Percentiles rank a stretch among this genome's conserved stretches.
phyloP scores from a whole-genome alignment of 352 stramenopile genomes.

The Pythium vanterpoolii region DNA sequence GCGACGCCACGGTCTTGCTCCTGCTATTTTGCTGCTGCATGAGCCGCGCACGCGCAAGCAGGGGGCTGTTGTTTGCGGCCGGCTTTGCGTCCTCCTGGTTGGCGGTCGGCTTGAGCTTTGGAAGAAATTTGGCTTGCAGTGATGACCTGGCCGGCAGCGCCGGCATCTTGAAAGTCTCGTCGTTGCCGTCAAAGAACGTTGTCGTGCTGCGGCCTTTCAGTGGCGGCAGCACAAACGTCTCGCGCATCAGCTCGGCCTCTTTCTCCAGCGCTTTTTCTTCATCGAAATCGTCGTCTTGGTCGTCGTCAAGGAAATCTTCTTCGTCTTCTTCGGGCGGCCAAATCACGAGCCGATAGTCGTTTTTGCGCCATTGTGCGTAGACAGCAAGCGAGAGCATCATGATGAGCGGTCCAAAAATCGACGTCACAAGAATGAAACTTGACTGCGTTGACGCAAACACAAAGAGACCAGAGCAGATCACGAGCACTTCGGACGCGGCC shows the following conservation, averaged over 20 bases:
- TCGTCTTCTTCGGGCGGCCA: constrained; percentile 81
- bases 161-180: constrained; percentile 82
- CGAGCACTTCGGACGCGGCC: constrained; percentile 68
- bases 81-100: neutral
- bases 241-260: constrained; percentile 67
- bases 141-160: constrained; percentile 52
- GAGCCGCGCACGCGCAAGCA: constrained; percentile 16
- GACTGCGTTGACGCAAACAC: constrained; percentile 75
- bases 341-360: constrained; percentile 81
- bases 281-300: constrained; percentile 57
- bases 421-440: constrained; percentile 76
- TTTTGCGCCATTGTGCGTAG: constrained; percentile 73
- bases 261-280: constrained; percentile 68
- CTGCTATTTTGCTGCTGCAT: constrained; percentile 23
- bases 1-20: constrained; percentile 1
- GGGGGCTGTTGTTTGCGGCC: constrained; percentile 8
- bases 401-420: constrained; percentile 70
- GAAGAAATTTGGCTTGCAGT: constrained; percentile 24
- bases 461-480: constrained; percentile 81
- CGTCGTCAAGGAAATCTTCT: constrained; percentile 74
- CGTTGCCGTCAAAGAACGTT: constrained; percentile 47
- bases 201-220: constrained; percentile 60
- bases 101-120: constrained; percentile 15
- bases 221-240: constrained; percentile 76
- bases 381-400: constrained; percentile 75